phyloP scores from a whole-genome alignment of 768 basidiomycete species.

The Cystofilobasidium bisporidii region DNA sequence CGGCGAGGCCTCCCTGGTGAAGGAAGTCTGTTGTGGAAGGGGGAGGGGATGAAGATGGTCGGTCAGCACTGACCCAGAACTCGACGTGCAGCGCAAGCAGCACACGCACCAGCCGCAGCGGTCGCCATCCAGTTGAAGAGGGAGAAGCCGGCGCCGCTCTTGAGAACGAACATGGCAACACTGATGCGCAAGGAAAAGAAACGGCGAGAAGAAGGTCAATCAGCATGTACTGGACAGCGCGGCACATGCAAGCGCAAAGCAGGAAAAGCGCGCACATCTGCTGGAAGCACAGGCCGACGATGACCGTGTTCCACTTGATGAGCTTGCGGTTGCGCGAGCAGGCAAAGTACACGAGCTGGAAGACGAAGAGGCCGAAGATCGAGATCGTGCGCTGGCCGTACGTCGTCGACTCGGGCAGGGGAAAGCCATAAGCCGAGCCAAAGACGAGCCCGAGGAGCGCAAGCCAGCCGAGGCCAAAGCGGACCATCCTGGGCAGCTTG shows the following conservation, averaged over 20 bases:
- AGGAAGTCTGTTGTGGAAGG: too few relatives aligned
- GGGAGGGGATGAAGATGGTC: too few relatives aligned
- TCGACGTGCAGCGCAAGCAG: too few relatives aligned
- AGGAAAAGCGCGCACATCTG: too few relatives aligned
- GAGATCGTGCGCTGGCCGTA: conserved; percentile 74
- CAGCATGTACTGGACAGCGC: too few relatives aligned
- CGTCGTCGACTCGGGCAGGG: conserved; percentile 46
- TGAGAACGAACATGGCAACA: conserved; percentile 85
- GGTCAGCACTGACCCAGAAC: too few relatives aligned
- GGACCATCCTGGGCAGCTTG: conserved; percentile 46
- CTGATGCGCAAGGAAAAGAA: too few relatives aligned
- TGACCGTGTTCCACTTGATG: conserved; percentile 57
- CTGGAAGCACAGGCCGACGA: neutral
- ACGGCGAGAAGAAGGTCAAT: too few relatives aligned
- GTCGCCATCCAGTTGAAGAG: conserved; percentile 60
- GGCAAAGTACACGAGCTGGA: conserved; percentile 65
- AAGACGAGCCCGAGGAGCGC: conserved; percentile 67
- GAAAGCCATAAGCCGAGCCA: conserved; percentile 78
- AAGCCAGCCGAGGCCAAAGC: conserved; percentile 63
- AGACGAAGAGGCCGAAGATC: conserved; percentile 66
- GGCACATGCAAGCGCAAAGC: too few relatives aligned
- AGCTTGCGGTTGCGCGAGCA: conserved; percentile 55
- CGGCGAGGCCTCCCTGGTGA: conserved; percentile 55
- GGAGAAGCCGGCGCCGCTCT: conserved; percentile 67
- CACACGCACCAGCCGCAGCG: neutral